Conservation (phyloP, 148 eudicot species). For the Tetragonia tetragonoides region DNA sequence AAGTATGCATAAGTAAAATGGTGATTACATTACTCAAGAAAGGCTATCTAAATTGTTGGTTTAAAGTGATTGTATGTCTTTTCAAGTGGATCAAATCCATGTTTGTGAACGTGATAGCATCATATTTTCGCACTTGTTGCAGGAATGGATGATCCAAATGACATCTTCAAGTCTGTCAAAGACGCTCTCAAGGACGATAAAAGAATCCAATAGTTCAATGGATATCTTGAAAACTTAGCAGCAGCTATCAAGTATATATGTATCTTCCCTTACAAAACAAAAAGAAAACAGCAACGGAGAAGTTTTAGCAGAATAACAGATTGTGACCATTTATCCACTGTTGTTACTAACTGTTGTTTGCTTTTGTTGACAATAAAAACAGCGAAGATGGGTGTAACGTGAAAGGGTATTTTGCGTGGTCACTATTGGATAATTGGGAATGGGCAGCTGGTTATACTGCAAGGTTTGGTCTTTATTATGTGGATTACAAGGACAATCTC, state of each 20-base stretch:
- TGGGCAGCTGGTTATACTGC: conserved; percentile 81
- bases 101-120: too few relatives aligned
- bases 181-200: conserved; percentile 68
- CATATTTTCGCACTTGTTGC: conserved; percentile 1
- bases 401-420: conserved; percentile 91
- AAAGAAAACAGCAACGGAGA: too few relatives aligned
- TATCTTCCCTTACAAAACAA: neutral
- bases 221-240: conserved; percentile 66
- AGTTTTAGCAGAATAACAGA: too few relatives aligned
- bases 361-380: conserved; percentile 19
- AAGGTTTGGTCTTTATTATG: conserved; percentile 79
- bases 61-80: too few relatives aligned
- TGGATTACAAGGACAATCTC: conserved; percentile 60
- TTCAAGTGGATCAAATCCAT: neutral
- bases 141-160: conserved; percentile 90
- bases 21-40: too few relatives aligned
- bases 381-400: conserved; percentile 92
- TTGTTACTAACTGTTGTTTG: neutral
- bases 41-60: too few relatives aligned
- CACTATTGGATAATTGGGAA: conserved; percentile 92
- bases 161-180: conserved; percentile 36
- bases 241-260: conserved; percentile 73
- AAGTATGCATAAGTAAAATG: neutral
- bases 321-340: too few relatives aligned
- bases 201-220: conserved; percentile 72